Conservation (phyloP, 2,329 filamentous ascomycete genomes). For the Endoconidiophora laricicola region DNA sequence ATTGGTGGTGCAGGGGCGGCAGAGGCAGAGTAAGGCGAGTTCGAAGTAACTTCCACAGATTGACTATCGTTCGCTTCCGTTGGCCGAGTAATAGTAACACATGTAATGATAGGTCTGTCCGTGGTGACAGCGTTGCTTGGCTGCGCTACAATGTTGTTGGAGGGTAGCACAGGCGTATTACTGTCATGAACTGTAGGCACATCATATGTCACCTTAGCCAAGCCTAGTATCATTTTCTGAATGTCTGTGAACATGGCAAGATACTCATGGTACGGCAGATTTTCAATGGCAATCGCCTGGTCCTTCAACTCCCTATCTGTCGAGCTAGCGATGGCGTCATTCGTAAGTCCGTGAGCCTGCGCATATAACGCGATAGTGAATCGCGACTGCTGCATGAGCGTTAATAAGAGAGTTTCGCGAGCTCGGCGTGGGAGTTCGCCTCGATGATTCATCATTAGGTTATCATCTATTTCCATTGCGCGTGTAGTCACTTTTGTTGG, state of each 20-base stretch:
- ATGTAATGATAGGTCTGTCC: too few species aligned
- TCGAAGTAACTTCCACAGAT: too few species aligned
- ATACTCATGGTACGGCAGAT: neutral
- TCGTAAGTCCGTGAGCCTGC: neutral
- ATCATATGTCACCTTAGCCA: too few species aligned
- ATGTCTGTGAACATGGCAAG: neutral
- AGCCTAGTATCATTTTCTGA: too few species aligned
- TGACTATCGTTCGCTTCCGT: too few species aligned
- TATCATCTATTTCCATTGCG: conserved; percentile 1
- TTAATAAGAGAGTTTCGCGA: conserved; percentile 6
- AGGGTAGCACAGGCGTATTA: too few species aligned
- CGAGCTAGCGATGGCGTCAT: conserved; percentile 1
- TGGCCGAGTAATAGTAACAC: too few species aligned
- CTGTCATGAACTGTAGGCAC: too few species aligned
- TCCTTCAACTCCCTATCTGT: neutral
- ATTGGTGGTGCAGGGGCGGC: too few species aligned
- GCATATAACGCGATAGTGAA: conserved; percentile 4
- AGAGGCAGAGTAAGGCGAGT: too few species aligned
- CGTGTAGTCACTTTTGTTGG: neutral
- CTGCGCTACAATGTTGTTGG: too few species aligned
- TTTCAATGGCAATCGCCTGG: neutral
- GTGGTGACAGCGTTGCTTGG: too few species aligned
- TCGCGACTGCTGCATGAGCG: neutral
- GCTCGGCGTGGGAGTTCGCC: conserved; percentile 9
- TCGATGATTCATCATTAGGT: conserved; percentile 2